phyloP scores from a whole-genome alignment of 352 stramenopile genomes.

The Phytopythium chamaehyphon region DNA sequence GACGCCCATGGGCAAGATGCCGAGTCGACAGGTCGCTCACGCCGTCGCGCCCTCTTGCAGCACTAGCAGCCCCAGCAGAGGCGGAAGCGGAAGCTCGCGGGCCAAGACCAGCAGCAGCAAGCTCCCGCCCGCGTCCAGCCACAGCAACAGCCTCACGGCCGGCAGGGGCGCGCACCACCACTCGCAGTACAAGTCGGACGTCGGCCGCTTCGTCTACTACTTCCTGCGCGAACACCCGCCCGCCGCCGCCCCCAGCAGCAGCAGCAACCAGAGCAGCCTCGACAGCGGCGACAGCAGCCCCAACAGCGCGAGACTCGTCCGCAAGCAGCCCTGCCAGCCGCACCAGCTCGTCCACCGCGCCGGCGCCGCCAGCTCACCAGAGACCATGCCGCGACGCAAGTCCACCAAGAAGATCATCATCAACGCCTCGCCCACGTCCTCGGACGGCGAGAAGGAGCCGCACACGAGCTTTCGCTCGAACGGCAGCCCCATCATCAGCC shows the following conservation, averaged over 20 bases:
- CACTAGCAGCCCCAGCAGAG: too few relatives aligned
- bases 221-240: conserved; percentile 26
- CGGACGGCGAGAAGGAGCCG: conserved; percentile 21
- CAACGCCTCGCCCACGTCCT: conserved; percentile 27
- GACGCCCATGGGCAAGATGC: neutral
- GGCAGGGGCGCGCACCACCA: conserved; percentile 10
- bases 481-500: conserved; percentile 60
- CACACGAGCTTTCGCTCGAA: conserved; percentile 58
- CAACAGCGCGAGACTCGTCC: neutral
- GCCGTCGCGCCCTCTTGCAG: neutral
- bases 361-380: conserved; percentile 6
- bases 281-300: neutral
- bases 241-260: too few relatives aligned
- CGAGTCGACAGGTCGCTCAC: conserved; percentile 2
- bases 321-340: conserved; percentile 7
- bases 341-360: conserved; percentile 10
- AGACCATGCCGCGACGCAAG: conserved; percentile 47
- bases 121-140: conserved; percentile 12
- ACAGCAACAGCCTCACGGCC: conserved; percentile 7
- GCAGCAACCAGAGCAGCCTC: neutral
- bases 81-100: too few relatives aligned
- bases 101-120: too few relatives aligned
- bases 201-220: conserved; percentile 31
- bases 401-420: conserved; percentile 46
- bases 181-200: conserved; percentile 21